Evolutionary conservation across 75 land plant genomes (phyloP).

Genomic region (Pinus taeda): DNA sequence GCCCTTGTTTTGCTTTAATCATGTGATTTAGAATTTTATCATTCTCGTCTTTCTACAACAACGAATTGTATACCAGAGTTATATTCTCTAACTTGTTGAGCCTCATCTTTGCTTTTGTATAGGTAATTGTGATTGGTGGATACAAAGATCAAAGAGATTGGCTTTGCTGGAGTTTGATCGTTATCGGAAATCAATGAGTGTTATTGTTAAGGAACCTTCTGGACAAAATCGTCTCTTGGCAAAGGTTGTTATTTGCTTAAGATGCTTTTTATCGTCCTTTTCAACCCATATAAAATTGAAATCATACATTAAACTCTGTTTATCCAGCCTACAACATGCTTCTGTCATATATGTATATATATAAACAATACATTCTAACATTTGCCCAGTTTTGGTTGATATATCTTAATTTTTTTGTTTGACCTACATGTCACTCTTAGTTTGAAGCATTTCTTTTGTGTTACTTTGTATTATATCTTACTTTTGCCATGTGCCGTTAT

Average conservation of each 20-base stretch:
- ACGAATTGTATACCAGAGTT: not conserved
- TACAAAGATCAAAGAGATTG: constrained; percentile 45
- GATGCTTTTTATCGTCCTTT: not conserved
- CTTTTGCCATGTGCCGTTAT: not conserved
- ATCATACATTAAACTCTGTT: not conserved
- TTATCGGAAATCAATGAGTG: constrained; percentile 84
- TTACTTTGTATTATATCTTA: not conserved
- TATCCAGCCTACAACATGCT: not conserved
- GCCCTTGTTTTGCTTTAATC: not conserved
- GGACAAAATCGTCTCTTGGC: constrained; percentile 73
- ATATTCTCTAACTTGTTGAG: not conserved
- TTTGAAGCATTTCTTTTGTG: not conserved
- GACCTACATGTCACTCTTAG: not conserved
- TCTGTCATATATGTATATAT: not conserved
- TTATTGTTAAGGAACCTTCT: constrained; percentile 45
- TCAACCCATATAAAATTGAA: not conserved
- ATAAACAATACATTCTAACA: not conserved
- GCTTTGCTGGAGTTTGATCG: constrained; percentile 90
- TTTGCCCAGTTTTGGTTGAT: not conserved
- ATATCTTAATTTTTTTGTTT: not conserved
- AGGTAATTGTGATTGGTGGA: constrained; percentile 87
- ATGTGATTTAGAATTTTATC: not conserved
- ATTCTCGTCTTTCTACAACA: not conserved
- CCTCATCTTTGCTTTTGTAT: constrained; percentile 1
- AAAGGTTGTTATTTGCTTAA: constrained; percentile 48